Conservation (phyloP, 257 asterid species). For the Scutellaria galericulata region DNA sequence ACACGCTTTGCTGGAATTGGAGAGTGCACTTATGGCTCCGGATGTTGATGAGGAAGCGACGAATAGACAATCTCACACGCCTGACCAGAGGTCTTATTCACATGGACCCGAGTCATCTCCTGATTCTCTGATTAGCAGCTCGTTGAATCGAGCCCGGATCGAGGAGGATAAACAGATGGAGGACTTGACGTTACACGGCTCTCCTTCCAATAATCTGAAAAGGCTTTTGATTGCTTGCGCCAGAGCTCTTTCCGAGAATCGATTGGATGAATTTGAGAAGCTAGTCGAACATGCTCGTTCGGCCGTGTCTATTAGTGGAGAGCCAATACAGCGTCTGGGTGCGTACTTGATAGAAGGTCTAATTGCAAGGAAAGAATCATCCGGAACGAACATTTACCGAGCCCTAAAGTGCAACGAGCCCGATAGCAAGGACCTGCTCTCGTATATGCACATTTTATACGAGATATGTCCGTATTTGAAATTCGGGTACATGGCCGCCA, state of each 20-base stretch:
- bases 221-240: constrained; percentile 75
- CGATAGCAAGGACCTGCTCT: constrained; percentile 65
- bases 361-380: constrained; percentile 75
- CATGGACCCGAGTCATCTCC: constrained; percentile 42
- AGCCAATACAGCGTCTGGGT: constrained; percentile 92
- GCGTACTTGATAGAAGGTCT: constrained; percentile 93
- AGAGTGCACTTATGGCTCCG: constrained; percentile 76
- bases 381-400: constrained; percentile 80
- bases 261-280: constrained; percentile 50
- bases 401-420: constrained; percentile 82
- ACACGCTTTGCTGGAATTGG: constrained; percentile 63
- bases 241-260: constrained; percentile 66
- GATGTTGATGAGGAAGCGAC: constrained; percentile 57
- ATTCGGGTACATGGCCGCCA: constrained; percentile 96
- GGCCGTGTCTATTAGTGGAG: constrained; percentile 77
- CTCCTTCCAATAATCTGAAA: constrained; percentile 65
- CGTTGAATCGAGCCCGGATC: constrained; percentile 35
- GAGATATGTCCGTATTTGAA: constrained; percentile 91
- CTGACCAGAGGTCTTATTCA: constrained; percentile 50
- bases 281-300: constrained; percentile 58
- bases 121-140: constrained; percentile 39
- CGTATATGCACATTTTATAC: constrained; percentile 83
- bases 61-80: constrained; percentile 45
- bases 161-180: constrained; percentile 45
- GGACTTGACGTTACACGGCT: constrained; percentile 41